phyloP scores from a whole-genome alignment of 2,329 filamentous ascomycete species.

The Uncinocarpus reesii region DNA sequence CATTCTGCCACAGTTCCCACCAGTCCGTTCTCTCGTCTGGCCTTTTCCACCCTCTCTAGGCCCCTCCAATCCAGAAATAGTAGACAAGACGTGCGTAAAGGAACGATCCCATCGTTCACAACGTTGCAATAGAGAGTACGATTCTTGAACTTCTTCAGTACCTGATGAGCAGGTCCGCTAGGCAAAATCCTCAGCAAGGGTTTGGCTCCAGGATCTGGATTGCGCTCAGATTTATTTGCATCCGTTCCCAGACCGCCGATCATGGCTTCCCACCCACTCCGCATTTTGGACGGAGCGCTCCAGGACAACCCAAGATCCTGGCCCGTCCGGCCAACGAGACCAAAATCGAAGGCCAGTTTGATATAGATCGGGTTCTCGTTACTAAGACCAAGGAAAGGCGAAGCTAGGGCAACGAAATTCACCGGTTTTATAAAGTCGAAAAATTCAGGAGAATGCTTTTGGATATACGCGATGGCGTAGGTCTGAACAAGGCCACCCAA shows the following conservation, averaged over 20 bases:
- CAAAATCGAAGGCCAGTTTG: constrained; percentile 92
- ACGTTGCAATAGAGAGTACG: constrained; percentile 93
- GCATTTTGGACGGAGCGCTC: constrained; percentile 74
- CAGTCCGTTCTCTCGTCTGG: constrained; percentile 77
- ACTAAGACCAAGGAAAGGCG: constrained; percentile 80
- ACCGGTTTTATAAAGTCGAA: constrained; percentile 76
- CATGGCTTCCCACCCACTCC: constrained; percentile 79
- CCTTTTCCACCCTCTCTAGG: constrained; percentile 85
- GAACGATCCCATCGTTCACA: constrained; percentile 95
- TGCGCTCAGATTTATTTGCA: constrained; percentile 42
- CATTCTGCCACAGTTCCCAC: constrained; percentile 89
- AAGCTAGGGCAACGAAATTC: constrained; percentile 81
- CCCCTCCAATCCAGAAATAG: constrained; percentile 96
- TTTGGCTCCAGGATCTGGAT: constrained; percentile 68
- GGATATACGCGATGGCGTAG: constrained; percentile 90
- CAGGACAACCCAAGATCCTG: constrained; percentile 92
- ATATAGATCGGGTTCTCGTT: constrained; percentile 98
- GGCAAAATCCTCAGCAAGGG: constrained; percentile 80
- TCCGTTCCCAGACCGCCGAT: constrained; percentile 68
- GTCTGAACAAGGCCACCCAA: constrained; percentile 83
- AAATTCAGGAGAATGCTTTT: constrained; percentile 87
- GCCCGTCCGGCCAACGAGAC: constrained; percentile 87
- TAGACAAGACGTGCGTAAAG: constrained; percentile 87
- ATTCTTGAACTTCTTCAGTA: constrained; percentile 78
- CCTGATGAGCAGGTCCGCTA: constrained; percentile 79